phyloP scores from a whole-genome alignment of 1,139 yeast genomes.

The Pichia sp. region DNA sequence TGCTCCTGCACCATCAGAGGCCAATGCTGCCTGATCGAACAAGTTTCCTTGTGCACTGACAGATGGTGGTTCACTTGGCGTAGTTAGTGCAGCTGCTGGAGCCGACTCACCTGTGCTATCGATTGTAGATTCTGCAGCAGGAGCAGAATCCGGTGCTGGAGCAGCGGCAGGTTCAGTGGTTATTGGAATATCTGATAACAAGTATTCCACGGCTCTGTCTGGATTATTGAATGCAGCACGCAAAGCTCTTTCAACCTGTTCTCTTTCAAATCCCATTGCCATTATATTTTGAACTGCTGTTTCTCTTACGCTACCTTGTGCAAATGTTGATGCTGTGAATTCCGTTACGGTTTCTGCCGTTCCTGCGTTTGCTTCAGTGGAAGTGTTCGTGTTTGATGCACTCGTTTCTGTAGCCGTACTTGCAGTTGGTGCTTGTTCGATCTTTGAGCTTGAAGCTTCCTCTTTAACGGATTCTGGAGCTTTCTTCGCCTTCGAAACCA shows the following conservation, averaged over 20 bases:
- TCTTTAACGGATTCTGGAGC: slow-evolving; percentile 26
- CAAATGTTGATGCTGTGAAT: slow-evolving; percentile 45
- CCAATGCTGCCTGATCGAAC: slow-evolving; percentile 69
- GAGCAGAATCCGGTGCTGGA: slow-evolving; percentile 27
- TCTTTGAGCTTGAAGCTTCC: slow-evolving; percentile 14
- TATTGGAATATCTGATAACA: slow-evolving; percentile 72
- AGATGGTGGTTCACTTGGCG: slow-evolving; percentile 24
- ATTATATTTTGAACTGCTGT: slow-evolving; percentile 72
- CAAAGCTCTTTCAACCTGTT: slow-evolving; percentile 83
- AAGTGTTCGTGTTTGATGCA: slow-evolving; percentile 13
- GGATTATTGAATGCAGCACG: slow-evolving; percentile 97
- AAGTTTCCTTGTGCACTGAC: slow-evolving; percentile 36
- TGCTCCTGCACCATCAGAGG: slow-evolving; percentile 30
- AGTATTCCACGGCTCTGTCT: slow-evolving; percentile 94
- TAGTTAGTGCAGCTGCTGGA: slow-evolving; percentile 24
- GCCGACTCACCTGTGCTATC: slow-evolving; percentile 2
- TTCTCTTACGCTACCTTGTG: slow-evolving; percentile 63
- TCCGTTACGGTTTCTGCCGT: slow-evolving; percentile 29
- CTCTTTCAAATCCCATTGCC: slow-evolving; percentile 95
- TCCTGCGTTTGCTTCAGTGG: slow-evolving; percentile 27
- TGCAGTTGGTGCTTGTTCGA: slow-evolving; percentile 26
- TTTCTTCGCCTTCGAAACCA: slow-evolving; percentile 61
- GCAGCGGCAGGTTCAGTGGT: slow-evolving; percentile 30
- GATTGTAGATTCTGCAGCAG: slow-evolving; percentile 6
- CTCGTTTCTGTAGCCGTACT: slow-evolving; percentile 23